Evolutionary conservation across 345 rosid genomes (phyloP).

Genomic region (Acer saccharum): DNA sequence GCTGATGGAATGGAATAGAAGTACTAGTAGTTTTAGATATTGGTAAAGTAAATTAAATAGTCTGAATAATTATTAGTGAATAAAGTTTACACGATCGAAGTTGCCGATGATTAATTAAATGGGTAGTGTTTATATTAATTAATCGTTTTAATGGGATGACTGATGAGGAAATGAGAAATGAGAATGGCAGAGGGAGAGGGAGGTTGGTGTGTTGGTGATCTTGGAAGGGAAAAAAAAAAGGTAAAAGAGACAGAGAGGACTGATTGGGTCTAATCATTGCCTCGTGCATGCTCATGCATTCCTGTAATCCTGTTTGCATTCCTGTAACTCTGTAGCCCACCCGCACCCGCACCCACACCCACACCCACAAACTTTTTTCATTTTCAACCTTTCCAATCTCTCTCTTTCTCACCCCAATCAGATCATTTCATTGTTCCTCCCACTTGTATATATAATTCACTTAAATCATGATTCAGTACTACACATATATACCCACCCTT

Average conservation of each 20-base stretch:
- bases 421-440: neutral
- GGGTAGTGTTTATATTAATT: too few species aligned
- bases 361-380: constrained; percentile 21
- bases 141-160: neutral
- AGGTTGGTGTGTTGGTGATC: neutral
- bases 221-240: constrained; percentile 8
- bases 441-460: neutral
- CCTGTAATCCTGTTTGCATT: too few species aligned
- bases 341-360: too few species aligned
- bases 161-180: neutral
- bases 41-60: too few species aligned
- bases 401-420: neutral
- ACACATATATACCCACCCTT: too few species aligned
- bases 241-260: constrained; percentile 31
- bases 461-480: neutral
- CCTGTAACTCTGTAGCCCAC: too few species aligned
- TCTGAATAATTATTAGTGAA: too few species aligned
- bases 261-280: constrained; percentile 44
- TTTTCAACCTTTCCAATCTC: neutral
- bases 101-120: too few species aligned
- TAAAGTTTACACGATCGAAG: too few species aligned
- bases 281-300: constrained; percentile 36
- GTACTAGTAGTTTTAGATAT: too few species aligned
- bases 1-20: neutral
- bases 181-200: neutral